These are phyloP conservation scores for Nannochloris sp. DNA, from an alignment of 139 green algal species.

Conservation along the genomic window DNA sequence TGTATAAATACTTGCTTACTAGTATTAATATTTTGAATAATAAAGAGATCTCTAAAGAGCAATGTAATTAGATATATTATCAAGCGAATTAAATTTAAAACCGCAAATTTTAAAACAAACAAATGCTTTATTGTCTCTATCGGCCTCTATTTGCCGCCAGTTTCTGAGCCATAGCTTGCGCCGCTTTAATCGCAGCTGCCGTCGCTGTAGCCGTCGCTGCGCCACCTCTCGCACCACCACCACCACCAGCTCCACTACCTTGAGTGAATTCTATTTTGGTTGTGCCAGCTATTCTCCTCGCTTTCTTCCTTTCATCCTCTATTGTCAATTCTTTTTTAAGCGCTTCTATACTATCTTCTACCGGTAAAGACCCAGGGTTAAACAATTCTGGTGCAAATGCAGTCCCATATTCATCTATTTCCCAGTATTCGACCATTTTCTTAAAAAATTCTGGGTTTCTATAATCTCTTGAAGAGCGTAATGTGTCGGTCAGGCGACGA, in stretches of 20 bases:
- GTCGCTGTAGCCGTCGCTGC: background rate
- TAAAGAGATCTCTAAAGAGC: too few relatives aligned
- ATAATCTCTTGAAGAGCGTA: constrained; percentile 23
- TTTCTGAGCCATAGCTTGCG: background rate
- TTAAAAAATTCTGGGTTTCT: constrained; percentile 67
- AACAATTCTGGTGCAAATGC: constrained; percentile 36
- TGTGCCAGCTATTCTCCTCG: constrained; percentile 1
- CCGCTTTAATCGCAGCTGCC: too few relatives aligned
- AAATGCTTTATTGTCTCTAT: background rate
- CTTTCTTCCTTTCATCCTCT: constrained; percentile 19
- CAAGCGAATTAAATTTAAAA: too few relatives aligned
- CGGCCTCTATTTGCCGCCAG: background rate
- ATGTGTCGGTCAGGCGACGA: background rate
- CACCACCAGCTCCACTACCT: background rate
- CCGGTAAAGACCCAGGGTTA: constrained; percentile 21
- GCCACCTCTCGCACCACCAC: background rate
- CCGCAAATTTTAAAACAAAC: too few relatives aligned
- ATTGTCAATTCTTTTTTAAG: constrained; percentile 1
- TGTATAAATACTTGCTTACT: background rate
- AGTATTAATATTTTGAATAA: too few relatives aligned
- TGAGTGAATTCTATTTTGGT: constrained; percentile 17
- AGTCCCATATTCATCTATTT: constrained; percentile 51
- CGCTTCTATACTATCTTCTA: constrained; percentile 21
- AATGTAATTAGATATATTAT: too few relatives aligned
- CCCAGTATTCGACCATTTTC: constrained; percentile 57